A percentile compares a stretch with the other conserved stretches of the same genome.
phyloP scores from a whole-genome alignment of 1,284 basidiomycete species.

The Ustanciosporium gigantosporum region DNA sequence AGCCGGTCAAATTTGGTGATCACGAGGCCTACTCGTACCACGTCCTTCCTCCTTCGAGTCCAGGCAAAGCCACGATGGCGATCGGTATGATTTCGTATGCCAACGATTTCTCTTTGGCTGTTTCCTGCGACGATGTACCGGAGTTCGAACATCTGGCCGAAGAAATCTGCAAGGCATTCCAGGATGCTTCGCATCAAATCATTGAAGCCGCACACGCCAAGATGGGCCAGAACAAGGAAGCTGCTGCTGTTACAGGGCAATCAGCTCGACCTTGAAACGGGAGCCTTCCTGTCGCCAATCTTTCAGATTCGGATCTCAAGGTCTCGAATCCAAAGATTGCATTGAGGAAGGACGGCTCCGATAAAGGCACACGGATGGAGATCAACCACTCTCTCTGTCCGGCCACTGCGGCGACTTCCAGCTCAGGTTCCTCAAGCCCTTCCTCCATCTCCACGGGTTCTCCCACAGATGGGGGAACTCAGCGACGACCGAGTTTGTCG shows the following conservation, averaged over 20 bases:
- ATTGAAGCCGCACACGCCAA: slow-evolving; percentile 49
- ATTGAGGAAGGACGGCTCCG: slow-evolving; percentile 30
- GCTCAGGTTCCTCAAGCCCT: slow-evolving; percentile 2
- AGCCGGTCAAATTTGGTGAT: slow-evolving; percentile 53
- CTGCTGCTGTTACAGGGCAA: no score
- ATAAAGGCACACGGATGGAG: neutral
- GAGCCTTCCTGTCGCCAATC: slow-evolving; percentile 33
- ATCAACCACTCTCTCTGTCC: neutral
- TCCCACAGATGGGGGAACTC: no score
- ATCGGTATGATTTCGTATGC: slow-evolving; percentile 61
- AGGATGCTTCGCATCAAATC: slow-evolving; percentile 47
- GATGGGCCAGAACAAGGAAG: slow-evolving; percentile 8
- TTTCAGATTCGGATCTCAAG: no score
- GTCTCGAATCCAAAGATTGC: no score
- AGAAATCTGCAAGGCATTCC: slow-evolving; percentile 55
- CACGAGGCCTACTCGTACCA: slow-evolving; percentile 59
- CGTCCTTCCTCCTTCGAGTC: slow-evolving; percentile 56
- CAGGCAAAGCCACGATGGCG: slow-evolving; percentile 57
- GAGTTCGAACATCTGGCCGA: slow-evolving; percentile 49
- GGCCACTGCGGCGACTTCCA: neutral
- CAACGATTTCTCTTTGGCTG: slow-evolving; percentile 55
- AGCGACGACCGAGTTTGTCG: slow-evolving; percentile 1
- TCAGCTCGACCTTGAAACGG: slow-evolving; percentile 30
- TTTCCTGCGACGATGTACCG: slow-evolving; percentile 58
- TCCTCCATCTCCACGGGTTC: no score